These are phyloP conservation scores for Paxillus involutus DNA, from an alignment of 768 basidiomycete genomes.

Conservation along the genomic window DNA sequence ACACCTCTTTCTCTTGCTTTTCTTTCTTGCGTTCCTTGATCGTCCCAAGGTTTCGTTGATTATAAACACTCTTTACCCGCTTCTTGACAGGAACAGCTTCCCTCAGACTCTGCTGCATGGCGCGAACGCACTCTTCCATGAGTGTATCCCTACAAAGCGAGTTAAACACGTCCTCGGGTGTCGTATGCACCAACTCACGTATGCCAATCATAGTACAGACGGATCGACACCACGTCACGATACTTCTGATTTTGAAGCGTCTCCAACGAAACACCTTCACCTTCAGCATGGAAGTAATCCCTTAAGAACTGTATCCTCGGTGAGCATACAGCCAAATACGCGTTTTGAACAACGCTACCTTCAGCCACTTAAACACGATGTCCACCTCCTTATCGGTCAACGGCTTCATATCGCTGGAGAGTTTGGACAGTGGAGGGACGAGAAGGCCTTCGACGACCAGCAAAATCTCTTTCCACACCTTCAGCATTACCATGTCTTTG, in stretches of 20 bases:
- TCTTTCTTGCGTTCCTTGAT: conserved; percentile 93
- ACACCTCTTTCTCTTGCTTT: conserved; percentile 73
- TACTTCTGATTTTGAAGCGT: conserved; percentile 96
- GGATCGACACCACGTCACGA: conserved; percentile 84
- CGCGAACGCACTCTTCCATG: conserved; percentile 94
- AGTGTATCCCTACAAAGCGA: conserved; percentile 58
- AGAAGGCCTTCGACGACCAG: conserved; percentile 76
- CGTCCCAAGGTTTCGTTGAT: conserved; percentile 93
- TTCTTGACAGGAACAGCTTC: conserved; percentile 76
- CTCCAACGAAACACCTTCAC: too few species aligned
- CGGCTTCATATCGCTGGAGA: conserved; percentile 90
- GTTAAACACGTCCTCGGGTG: conserved; percentile 5
- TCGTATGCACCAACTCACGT: conserved; percentile 52
- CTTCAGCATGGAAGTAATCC: conserved; percentile 93
- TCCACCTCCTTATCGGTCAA: conserved; percentile 96
- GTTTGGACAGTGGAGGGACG: too few species aligned
- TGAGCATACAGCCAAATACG: neutral
- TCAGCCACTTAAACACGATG: conserved; percentile 98
- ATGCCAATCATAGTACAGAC: conserved; percentile 95
- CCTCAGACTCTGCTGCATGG: conserved; percentile 88
- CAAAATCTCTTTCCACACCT: conserved; percentile 96
- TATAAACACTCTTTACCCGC: conserved; percentile 89
- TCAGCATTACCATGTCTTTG: conserved; percentile 89
- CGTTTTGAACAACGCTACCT: conserved; percentile 45
- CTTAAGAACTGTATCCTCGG: conserved; percentile 67